phyloP scores from a whole-genome alignment of 73 alveolate genomes.

The Diophrys sp. region DNA sequence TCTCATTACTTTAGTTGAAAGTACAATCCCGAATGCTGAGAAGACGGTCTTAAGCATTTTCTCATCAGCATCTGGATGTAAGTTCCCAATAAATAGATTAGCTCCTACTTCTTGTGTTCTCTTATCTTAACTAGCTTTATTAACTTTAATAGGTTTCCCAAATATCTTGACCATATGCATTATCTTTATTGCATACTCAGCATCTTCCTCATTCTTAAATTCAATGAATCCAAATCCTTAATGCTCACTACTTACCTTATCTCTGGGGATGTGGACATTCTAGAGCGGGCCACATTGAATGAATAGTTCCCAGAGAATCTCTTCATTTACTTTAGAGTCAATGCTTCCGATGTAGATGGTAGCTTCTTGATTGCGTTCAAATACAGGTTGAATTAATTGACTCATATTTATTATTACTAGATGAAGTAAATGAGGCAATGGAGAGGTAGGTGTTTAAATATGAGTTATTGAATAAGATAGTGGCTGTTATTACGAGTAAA shows the following conservation, averaged over 20 bases:
- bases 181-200: conserved; percentile 99
- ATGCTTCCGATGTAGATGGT: conserved; percentile 77
- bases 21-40: conserved; percentile 96
- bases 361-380: conserved; percentile 80
- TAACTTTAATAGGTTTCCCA: conserved; percentile 97
- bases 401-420: conserved; percentile 1
- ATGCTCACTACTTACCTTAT: conserved; percentile 96
- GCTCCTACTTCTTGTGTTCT: conserved; percentile 99
- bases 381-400: conserved; percentile 27
- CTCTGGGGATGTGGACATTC: conserved; percentile 98
- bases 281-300: conserved; percentile 98
- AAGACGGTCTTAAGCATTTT: conserved; percentile 97
- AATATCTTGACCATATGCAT: conserved; percentile 98
- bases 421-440: not conserved
- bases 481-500: no score
- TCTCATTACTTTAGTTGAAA: conserved; percentile 86
- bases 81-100: conserved; percentile 97
- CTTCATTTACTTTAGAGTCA: conserved; percentile 92
- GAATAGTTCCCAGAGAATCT: conserved; percentile 94
- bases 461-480: no score
- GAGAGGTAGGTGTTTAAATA: no score
- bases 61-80: conserved; percentile 98
- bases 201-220: conserved; percentile 93
- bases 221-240: conserved; percentile 93
- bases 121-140: conserved; percentile 98